Percentiles rank a stretch among this genome's conserved stretches.
These are phyloP conservation scores for Volvox carteri DNA, from an alignment of 163 green algal genomes.

Conservation along the genomic window DNA sequence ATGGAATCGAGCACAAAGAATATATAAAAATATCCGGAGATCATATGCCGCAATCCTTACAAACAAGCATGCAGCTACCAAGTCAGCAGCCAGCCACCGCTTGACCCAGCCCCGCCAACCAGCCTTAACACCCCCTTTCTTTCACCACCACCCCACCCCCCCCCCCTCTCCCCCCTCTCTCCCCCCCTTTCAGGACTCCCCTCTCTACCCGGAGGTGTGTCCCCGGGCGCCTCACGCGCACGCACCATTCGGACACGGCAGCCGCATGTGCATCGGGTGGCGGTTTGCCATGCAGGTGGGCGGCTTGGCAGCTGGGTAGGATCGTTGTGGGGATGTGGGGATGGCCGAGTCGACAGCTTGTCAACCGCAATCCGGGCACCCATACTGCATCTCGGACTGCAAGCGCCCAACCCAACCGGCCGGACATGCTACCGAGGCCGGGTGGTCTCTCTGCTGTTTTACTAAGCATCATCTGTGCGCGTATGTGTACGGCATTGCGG, in stretches of 20 bases:
- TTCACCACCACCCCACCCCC: neutral
- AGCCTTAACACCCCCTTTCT: neutral
- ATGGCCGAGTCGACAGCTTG: neutral
- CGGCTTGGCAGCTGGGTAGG: neutral
- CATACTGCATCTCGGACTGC: neutral
- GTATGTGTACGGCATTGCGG: no score
- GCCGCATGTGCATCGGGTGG: constrained; percentile 69
- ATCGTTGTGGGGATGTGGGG: neutral
- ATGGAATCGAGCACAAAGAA: no score
- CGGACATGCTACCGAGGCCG: neutral
- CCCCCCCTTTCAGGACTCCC: constrained; percentile 15
- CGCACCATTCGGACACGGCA: constrained; percentile 69
- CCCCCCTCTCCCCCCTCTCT: neutral
- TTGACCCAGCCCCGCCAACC: no score
- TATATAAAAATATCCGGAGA: no score
- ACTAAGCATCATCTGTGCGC: no score
- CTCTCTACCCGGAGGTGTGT: constrained; percentile 48
- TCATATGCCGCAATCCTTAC: no score
- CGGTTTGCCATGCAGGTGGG: constrained; percentile 56
- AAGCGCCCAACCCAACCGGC: neutral
- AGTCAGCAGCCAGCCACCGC: no score
- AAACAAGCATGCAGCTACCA: no score
- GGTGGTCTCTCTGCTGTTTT: neutral
- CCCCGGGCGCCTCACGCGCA: constrained; percentile 50
- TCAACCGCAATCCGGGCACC: neutral